Evolutionary conservation across 2,329 filamentous ascomycete genomes (phyloP).

Genomic region (Neurospora sp.): DNA sequence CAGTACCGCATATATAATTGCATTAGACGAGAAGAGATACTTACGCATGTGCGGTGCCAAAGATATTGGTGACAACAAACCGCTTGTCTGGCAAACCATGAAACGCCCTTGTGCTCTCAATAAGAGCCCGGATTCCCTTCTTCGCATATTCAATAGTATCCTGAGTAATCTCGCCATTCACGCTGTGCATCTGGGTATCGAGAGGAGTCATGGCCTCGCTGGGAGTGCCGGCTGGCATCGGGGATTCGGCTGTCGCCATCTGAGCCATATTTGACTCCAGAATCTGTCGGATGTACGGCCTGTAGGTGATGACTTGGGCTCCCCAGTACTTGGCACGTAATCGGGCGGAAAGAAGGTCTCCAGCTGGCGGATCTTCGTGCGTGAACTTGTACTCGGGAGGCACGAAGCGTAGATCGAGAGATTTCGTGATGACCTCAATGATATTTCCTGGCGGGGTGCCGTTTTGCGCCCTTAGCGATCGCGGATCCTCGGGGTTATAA

Average conservation of each 20-base stretch:
- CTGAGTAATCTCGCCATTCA: slow-evolving; percentile 21
- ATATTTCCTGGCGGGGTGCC: slow-evolving; percentile 25
- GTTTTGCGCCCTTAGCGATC: slow-evolving; percentile 8
- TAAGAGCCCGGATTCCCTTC: slow-evolving; percentile 61
- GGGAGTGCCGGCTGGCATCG: slow-evolving; percentile 16
- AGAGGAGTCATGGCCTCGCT: slow-evolving; percentile 7
- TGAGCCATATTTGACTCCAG: slow-evolving; percentile 36
- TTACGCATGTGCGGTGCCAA: slow-evolving; percentile 93
- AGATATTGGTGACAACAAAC: slow-evolving; percentile 87
- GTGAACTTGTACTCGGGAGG: slow-evolving; percentile 44
- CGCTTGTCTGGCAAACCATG: slow-evolving; percentile 52
- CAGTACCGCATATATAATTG: slow-evolving; percentile 1
- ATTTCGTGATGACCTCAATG: slow-evolving; percentile 31
- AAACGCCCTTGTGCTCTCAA: slow-evolving; percentile 80
- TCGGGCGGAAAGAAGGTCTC: slow-evolving; percentile 70
- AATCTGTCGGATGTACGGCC: slow-evolving; percentile 58
- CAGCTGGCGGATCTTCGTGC: slow-evolving; percentile 59
- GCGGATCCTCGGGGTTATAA: slow-evolving; percentile 35
- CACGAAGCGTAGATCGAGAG: slow-evolving; percentile 31
- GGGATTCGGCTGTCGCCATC: slow-evolving; percentile 11
- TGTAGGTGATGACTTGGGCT: slow-evolving; percentile 78
- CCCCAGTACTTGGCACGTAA: slow-evolving; percentile 93
- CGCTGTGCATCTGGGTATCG: slow-evolving; percentile 14
- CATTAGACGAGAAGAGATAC: slow-evolving; percentile 26
- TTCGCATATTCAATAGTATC: slow-evolving; percentile 45